Percentiles rank a stretch among this genome's conserved stretches.
These are phyloP conservation scores for Fistulifera pelliculosa DNA, from an alignment of 108 stramenopile species.

Conservation along the genomic window DNA sequence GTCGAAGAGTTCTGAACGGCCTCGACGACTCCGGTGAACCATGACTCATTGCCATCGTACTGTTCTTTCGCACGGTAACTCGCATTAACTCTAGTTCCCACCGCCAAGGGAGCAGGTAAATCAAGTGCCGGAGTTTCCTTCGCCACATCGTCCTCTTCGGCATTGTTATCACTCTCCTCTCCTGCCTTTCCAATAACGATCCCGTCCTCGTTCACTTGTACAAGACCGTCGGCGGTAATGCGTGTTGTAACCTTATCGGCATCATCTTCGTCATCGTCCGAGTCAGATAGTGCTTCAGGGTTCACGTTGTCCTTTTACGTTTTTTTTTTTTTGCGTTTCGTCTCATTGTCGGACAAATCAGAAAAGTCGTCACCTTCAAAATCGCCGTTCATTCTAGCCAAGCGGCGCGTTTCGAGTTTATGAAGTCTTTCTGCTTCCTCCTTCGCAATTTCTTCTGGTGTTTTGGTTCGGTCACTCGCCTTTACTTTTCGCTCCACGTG, in stretches of 20 bases:
- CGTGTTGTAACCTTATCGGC: slow-evolving; percentile 32
- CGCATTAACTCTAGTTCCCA: slow-evolving; percentile 60
- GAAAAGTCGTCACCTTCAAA: slow-evolving; percentile 80
- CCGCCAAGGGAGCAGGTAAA: slow-evolving; percentile 22
- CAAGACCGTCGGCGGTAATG: slow-evolving; percentile 80
- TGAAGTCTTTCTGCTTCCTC: slow-evolving; percentile 85
- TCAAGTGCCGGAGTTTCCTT: slow-evolving; percentile 18
- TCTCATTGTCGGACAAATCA: slow-evolving; percentile 68
- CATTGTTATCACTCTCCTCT: slow-evolving; percentile 18
- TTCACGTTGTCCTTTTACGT: slow-evolving; percentile 24
- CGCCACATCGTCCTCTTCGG: slow-evolving; percentile 15
- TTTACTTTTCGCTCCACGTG: slow-evolving; percentile 47
- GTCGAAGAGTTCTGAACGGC: slow-evolving; percentile 28
- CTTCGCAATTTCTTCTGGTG: slow-evolving; percentile 89
- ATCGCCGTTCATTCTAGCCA: slow-evolving; percentile 89
- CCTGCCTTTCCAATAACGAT: slow-evolving; percentile 52
- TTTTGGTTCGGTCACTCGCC: slow-evolving; percentile 92
- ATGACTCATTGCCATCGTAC: slow-evolving; percentile 57
- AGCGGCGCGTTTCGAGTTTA: slow-evolving; percentile 76
- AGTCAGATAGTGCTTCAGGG: slow-evolving; percentile 60
- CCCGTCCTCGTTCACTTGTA: slow-evolving; percentile 62
- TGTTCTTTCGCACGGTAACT: slow-evolving; percentile 75
- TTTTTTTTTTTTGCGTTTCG: slow-evolving; percentile 12
- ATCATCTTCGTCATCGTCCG: slow-evolving; percentile 33
- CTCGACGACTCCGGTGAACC: slow-evolving; percentile 60